Base-by-base conservation (phyloP, 2,329 filamentous ascomycete species). In the Stachybotrys chlorohalonatus region DNA sequence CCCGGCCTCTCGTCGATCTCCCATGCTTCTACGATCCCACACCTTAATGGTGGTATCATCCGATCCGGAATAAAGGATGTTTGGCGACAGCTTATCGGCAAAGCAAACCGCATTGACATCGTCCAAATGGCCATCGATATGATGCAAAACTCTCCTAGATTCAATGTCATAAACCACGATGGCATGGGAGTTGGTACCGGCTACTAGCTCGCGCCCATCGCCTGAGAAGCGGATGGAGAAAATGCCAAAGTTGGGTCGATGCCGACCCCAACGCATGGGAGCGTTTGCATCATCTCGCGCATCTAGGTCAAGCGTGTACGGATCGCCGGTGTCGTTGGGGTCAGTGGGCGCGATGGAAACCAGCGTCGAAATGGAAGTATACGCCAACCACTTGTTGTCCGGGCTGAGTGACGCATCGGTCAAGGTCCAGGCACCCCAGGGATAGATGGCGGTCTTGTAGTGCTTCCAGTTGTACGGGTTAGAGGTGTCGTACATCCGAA, bases 31-130 rank as follows among this genome's bases (percentile, higher is more conserved):
- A 51, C 93, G 83, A 66, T 99, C 94, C 94, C 94, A 99, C 2
- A 99, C 90, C 66, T 96, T 95, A 63, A 97, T 82, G 1, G 90
- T 95, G 2, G 89, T 86, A 66, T 99, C 94, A 66, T 99, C 94
- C 0, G 91, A 96, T 17, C 94, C 94, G 0, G 92, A 96, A 72
- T 96, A 97, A 3, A 99, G 78, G 57, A 97, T 93, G 67, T 99
- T 92, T 1, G 94, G 93, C 0, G 90, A 95, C 32, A 82, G 81
- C 57, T 85, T 85, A 70, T 97, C 92, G 1, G 91, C 94, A 64
- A 95, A 97, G 70, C 92, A 96, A 1, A 99, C 94, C 5, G 94
- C 94, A 63, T 97, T 99, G 54, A 97, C 93, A 67, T 99, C 91
- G 62, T 95, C 84, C 5, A 83, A 75, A 65, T 99, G 94, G 0